These are phyloP conservation scores for Coix lacrymajobi DNA, from an alignment of 176 grass and related monocot genomes.

Conservation along the genomic window DNA sequence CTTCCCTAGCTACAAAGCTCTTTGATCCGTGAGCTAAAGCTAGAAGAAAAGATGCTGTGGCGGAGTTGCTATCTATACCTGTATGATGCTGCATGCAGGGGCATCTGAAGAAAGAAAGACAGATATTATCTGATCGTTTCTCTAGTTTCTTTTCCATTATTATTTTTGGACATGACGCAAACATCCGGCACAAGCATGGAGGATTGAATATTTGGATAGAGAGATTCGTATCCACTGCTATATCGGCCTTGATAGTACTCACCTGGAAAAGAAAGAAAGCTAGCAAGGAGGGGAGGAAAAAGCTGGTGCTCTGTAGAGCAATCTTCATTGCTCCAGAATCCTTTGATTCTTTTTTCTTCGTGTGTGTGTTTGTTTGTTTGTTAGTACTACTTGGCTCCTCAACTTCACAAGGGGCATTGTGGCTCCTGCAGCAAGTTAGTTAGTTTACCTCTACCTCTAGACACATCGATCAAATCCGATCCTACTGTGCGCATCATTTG, in stretches of 20 bases:
- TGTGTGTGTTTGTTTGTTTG: constrained; percentile 15
- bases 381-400: constrained; percentile 28
- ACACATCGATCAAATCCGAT: background rate
- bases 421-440: constrained; percentile 2
- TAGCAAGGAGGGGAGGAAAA: constrained; percentile 18
- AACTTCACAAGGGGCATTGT: constrained; percentile 25
- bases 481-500: background rate
- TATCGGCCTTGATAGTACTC: constrained; percentile 31
- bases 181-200: background rate
- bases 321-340: constrained; percentile 43
- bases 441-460: constrained; percentile 14
- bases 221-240: constrained; percentile 32
- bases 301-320: constrained; percentile 31
- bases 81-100: constrained; percentile 29
- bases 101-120: constrained; percentile 32
- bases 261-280: constrained; percentile 19
- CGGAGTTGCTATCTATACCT: constrained; percentile 28
- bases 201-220: constrained; percentile 32
- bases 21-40: background rate
- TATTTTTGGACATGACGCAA: constrained; percentile 27
- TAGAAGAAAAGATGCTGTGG: constrained; percentile 15
- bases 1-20: constrained; percentile 14
- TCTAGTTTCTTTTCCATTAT: background rate
- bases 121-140: constrained; percentile 30
- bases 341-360: constrained; percentile 26